These are phyloP conservation scores for Trichophyton simii DNA, from an alignment of 2,329 filamentous ascomycete species.

Conservation along the genomic window DNA sequence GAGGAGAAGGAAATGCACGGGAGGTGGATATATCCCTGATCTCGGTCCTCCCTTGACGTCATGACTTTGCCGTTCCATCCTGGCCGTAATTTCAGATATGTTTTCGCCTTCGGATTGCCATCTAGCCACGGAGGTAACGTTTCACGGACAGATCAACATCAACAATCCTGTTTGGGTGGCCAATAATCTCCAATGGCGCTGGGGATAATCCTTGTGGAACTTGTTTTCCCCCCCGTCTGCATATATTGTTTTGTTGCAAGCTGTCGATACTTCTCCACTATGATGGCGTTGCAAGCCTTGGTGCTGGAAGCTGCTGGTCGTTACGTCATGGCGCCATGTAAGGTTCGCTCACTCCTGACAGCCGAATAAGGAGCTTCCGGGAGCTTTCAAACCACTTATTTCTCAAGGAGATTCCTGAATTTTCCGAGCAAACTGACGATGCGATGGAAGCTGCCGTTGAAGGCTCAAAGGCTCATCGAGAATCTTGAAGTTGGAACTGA, in stretches of 20 bases:
- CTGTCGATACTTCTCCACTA: slow-evolving; percentile 2
- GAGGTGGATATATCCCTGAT: slow-evolving; percentile 4
- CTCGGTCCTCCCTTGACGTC: background rate
- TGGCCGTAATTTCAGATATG: background rate
- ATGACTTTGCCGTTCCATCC: background rate
- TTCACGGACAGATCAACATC: slow-evolving; percentile 1
- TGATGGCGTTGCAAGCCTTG: slow-evolving; percentile 1
- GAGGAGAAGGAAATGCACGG: background rate
- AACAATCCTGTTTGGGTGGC: slow-evolving; percentile 2
- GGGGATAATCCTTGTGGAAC: background rate
- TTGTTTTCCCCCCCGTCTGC: background rate
- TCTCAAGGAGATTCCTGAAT: background rate
- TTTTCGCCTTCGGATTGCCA: slow-evolving; percentile 1
- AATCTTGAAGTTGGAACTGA: background rate
- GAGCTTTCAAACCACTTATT: background rate
- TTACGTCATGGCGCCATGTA: background rate
- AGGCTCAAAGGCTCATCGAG: background rate
- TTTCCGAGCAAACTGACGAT: background rate
- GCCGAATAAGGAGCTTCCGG: background rate
- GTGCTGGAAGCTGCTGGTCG: background rate
- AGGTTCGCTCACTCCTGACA: background rate
- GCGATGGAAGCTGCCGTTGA: background rate
- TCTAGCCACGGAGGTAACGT: slow-evolving; percentile 3
- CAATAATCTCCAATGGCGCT: background rate
- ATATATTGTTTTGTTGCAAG: background rate